Base-by-base conservation (phyloP, 148 eudicot species). In the Mesembryanthemum crystallinum region DNA sequence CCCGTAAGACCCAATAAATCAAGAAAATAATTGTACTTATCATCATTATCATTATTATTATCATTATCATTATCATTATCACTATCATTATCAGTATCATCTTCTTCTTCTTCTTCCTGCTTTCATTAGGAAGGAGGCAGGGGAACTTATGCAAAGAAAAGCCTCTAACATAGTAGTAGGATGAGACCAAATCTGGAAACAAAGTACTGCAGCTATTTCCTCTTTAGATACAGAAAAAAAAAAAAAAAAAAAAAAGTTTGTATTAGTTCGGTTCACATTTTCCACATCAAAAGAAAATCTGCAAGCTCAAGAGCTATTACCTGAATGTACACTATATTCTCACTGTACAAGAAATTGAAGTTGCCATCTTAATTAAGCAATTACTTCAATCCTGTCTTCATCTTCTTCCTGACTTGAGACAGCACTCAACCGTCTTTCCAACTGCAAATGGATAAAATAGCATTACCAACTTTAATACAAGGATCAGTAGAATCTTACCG, bases 361-460 rank as follows among this genome's bases (percentile, higher is more conserved):
- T 71, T 73, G 57, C 39, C 35, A 18, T 60, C 65, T 87, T 80
- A 89, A 63, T 87, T 80, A 89, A 63, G 88, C 79, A 74, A 80
- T 84, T 32, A 75, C 81, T 77, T 88, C 90, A 73, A 80, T 79
- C 79, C 80, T 69, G 43, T 85, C 88, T 65, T 78, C 85, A 52
- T 87, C 82, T 61, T 81, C 98, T 69, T 87, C 90, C 72, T 42
- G 87, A 33, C 77, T 65, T 49, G 90, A 83, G 45, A 74, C 82
- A 64, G 78, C 79, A 85, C 85, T 82, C 71, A 89, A 79, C 78
- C 82, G 89, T 77, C 82, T 87, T 79, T 92, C 91, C 83, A 94
- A 81, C 98, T 92, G 81, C 24, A 77, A 77, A 51, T 27, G 37
- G 3, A 67, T 58, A 47, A 64, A 25, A 32, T 49, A 70, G 15